These are phyloP conservation scores for Ustilago loliicola DNA, from an alignment of 1,284 basidiomycete genomes.

Conservation along the genomic window DNA sequence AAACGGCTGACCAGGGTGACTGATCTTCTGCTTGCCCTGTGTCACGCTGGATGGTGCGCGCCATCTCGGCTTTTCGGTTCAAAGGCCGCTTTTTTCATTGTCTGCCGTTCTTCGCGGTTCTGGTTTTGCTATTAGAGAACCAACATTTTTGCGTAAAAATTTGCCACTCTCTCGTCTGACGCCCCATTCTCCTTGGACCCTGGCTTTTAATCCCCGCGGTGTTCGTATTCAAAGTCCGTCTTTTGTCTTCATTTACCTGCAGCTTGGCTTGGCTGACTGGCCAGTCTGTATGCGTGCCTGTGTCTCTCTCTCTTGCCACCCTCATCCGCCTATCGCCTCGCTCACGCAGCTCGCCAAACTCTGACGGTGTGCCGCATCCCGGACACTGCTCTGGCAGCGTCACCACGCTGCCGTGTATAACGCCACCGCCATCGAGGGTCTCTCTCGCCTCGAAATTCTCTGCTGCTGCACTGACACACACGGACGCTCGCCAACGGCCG, in stretches of 20 bases:
- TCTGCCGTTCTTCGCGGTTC: not conserved
- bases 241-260: not conserved
- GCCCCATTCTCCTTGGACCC: not conserved
- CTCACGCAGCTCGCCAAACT: not conserved
- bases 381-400: not conserved
- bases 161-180: slow-evolving; percentile 18
- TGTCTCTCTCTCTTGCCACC: not conserved
- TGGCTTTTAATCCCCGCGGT: slow-evolving; percentile 26
- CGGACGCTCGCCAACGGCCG: not conserved
- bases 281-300: not conserved
- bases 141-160: slow-evolving; percentile 3
- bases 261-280: not conserved
- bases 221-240: not conserved
- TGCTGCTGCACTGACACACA: not conserved
- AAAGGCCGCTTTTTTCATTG: not conserved
- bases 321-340: slow-evolving; percentile 4
- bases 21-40: not conserved
- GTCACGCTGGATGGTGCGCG: not conserved
- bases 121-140: not conserved
- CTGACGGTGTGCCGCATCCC: not conserved
- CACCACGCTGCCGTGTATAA: not conserved
- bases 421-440: slow-evolving; percentile 24
- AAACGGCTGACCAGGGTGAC: not conserved
- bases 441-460: not conserved
- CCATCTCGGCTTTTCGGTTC: slow-evolving; percentile 1